Percentiles rank a stretch among this genome's conserved stretches.
phyloP scores from a whole-genome alignment of 2,329 filamentous ascomycete genomes.

The Calonectria crousiana region DNA sequence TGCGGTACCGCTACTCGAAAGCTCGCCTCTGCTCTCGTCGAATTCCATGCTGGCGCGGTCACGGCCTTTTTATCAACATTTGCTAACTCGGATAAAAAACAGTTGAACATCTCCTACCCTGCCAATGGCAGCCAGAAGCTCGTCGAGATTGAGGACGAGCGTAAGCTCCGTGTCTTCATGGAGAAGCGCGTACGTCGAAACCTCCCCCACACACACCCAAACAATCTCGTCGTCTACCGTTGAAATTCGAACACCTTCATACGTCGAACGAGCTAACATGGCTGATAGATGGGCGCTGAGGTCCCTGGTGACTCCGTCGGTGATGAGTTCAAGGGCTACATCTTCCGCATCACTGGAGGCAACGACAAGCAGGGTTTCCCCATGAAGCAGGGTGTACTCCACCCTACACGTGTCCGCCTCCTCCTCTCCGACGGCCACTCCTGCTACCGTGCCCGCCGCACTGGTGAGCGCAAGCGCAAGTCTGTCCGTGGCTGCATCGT shows the following conservation, averaged over 20 bases:
- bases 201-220: constrained; percentile 7
- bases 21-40: not conserved
- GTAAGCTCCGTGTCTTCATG: constrained; percentile 99
- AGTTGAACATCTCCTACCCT: constrained; percentile 85
- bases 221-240: constrained; percentile 13
- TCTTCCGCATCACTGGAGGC: constrained; percentile 99
- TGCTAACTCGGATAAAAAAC: constrained; percentile 48
- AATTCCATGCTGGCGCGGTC: not conserved
- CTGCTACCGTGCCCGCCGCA: constrained; percentile 98
- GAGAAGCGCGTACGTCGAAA: constrained; percentile 85
- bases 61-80: not conserved
- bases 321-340: constrained; percentile 99
- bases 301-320: constrained; percentile 94
- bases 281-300: constrained; percentile 83
- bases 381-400: constrained; percentile 99
- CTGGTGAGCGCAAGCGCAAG: constrained; percentile 99
- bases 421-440: constrained; percentile 97
- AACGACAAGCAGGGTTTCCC: constrained; percentile 99
- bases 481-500: constrained; percentile 99
- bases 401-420: constrained; percentile 97
- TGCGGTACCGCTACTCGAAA: not conserved
- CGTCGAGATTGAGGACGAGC: constrained; percentile 99
- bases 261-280: constrained; percentile 49
- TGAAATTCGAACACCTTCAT: constrained; percentile 6
- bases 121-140: constrained; percentile 99